These are phyloP conservation scores for Pseudogymnoascus sp. DNA, from an alignment of 2,329 filamentous ascomycete species.

Conservation along the genomic window DNA sequence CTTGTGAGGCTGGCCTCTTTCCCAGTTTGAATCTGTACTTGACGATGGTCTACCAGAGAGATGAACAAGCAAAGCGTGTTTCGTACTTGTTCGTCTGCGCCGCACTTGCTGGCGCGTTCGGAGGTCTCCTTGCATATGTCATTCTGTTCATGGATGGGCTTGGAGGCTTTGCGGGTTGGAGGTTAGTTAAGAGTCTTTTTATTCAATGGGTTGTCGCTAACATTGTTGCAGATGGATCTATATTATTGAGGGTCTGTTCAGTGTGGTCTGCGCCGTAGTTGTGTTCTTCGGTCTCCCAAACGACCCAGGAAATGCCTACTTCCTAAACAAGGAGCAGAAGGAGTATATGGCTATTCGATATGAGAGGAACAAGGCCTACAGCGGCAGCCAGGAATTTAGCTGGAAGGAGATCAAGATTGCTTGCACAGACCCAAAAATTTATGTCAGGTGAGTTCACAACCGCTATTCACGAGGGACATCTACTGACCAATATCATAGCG, in stretches of 20 bases:
- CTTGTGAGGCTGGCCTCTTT: not conserved
- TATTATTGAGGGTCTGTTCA: conserved; percentile 41
- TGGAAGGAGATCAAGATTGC: conserved; percentile 41
- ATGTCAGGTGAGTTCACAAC: not conserved
- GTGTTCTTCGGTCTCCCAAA: conserved; percentile 40
- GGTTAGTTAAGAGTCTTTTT: not conserved
- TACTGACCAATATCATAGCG: not conserved
- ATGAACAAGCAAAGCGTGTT: conserved; percentile 44
- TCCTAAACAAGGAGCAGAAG: conserved; percentile 38
- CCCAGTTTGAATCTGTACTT: conserved; percentile 39
- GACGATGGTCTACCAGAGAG: conserved; percentile 45
- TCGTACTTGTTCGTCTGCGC: conserved; percentile 38
- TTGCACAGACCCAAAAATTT: conserved; percentile 37
- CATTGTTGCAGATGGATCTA: conserved; percentile 25
- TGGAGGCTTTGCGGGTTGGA: conserved; percentile 2
- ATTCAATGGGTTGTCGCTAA: not conserved
- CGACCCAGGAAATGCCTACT: conserved; percentile 37
- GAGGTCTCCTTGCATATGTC: conserved; percentile 10
- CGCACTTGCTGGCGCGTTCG: conserved; percentile 6
- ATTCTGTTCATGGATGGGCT: conserved; percentile 10
- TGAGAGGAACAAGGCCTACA: conserved; percentile 37
- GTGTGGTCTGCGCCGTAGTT: conserved; percentile 33
- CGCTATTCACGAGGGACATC: no score
- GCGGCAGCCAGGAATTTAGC: conserved; percentile 41
- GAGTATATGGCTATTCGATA: conserved; percentile 41